A percentile compares a stretch with the other conserved stretches of the same genome.
These are phyloP conservation scores for Fusarium coffeatum DNA, from an alignment of 2,329 filamentous ascomycete species.

Conservation along the genomic window DNA sequence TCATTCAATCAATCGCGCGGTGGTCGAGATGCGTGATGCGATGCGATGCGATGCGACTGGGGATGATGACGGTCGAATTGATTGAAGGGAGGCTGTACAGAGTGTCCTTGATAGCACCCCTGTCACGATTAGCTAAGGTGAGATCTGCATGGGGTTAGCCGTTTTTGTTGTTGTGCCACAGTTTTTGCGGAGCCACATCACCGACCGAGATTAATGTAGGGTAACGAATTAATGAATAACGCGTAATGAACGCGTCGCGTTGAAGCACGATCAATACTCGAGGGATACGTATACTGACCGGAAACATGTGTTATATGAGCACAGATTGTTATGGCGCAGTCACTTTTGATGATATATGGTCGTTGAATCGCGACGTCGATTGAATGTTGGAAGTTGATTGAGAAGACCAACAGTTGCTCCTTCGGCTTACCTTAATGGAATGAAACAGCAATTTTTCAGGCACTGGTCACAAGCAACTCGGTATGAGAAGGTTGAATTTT, in stretches of 20 bases:
- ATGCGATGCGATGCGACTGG: background rate
- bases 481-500: no score
- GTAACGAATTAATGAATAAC: background rate
- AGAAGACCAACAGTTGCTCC: no score
- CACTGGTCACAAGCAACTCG: no score
- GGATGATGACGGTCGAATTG: conserved; percentile 4
- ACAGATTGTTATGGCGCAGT: background rate
- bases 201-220: background rate
- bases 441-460: no score
- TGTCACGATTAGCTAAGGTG: conserved; percentile 21
- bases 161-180: background rate
- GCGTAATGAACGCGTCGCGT: background rate
- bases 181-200: background rate
- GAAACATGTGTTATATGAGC: background rate
- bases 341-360: no score
- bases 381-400: background rate
- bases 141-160: conserved; percentile 23
- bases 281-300: background rate
- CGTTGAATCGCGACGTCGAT: background rate
- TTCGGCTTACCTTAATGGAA: no score
- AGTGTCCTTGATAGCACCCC: conserved; percentile 31
- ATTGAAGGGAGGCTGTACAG: conserved; percentile 27
- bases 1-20: conserved; percentile 17
- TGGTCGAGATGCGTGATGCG: background rate
- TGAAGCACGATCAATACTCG: background rate